Base-by-base conservation (phyloP, 768 basidiomycete genomes). In the Pleurotus salmoneostramineus region DNA sequence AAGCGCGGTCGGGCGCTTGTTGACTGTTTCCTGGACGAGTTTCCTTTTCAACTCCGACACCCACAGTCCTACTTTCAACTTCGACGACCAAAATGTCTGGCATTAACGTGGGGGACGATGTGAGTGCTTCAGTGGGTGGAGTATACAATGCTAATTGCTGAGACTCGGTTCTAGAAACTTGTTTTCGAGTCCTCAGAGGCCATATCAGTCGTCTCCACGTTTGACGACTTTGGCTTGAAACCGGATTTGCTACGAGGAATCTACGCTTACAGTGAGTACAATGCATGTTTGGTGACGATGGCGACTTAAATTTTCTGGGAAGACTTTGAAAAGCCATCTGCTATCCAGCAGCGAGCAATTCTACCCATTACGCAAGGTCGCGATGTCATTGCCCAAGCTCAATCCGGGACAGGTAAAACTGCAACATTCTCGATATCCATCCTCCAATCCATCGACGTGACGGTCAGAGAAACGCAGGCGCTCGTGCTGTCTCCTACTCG, bases 381-480 rank as follows among this genome's bases (percentile, higher is more conserved):
- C 63, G 96, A 98, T 82, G 96, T 98, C 60, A 98, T 99, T 71
- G 96, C 96, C 36, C 96, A 98, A 78, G 96, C 96, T 44, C 96
- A 98, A 77, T 97, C 95, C 35, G 96, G 96, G 71, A 98, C 96
- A 37, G 96, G 96, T 83, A 99, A 98, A 92, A 99, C 96, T 7
- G 96, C 96, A 5, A 97, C 96, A 15, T 98, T 98, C 77, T 95
- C 95, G 64, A 97, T 99, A 71, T 91, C 95, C 64, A 93, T 97
- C 72, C 87, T 99, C 55, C 96, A 99, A 71, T 93, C 93, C 62
- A 97, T 99, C 84, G 96, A 99, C 72, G 86, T 92, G 44, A 88
- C 91, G 40, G 83, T 98, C 50, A 87, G 95, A 60, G 95, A 97
- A 75, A 95, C 94, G 2, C 96, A 98, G 73, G 96, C 94, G 0